Conservation (phyloP, 1,284 basidiomycete species). For the Cerrena zonata region DNA sequence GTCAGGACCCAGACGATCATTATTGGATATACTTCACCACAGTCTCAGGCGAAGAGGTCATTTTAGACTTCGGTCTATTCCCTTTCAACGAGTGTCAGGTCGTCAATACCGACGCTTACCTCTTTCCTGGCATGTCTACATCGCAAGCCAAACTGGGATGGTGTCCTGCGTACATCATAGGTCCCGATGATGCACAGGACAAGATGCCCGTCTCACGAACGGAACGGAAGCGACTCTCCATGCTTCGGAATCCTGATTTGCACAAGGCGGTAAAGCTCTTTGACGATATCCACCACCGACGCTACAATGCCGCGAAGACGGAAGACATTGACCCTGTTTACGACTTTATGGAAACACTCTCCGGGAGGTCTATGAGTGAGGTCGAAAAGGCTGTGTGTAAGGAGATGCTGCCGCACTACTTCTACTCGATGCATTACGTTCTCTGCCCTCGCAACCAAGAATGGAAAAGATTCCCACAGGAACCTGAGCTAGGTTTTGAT, state of each 20-base stretch:
- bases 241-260: slow-evolving; percentile 29
- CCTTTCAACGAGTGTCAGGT: slow-evolving; percentile 24
- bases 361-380: slow-evolving; percentile 1
- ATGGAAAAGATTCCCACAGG: slow-evolving; percentile 1
- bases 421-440: neutral
- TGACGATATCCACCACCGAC: neutral
- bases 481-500: neutral
- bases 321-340: neutral
- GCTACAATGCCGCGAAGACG: neutral
- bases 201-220: slow-evolving; percentile 20
- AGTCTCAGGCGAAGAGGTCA: slow-evolving; percentile 3
- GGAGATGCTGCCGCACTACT: neutral
- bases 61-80: slow-evolving; percentile 5
- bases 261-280: slow-evolving; percentile 18
- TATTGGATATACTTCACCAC: slow-evolving; percentile 11
- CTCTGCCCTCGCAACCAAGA: neutral
- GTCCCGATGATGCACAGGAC: slow-evolving; percentile 10
- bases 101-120: slow-evolving; percentile 23
- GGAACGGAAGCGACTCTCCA: slow-evolving; percentile 28
- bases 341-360: slow-evolving; percentile 5
- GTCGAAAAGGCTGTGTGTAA: neutral
- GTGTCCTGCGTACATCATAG: neutral
- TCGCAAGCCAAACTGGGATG: neutral
- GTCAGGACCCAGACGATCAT: slow-evolving; percentile 8
- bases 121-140: slow-evolving; percentile 19